Percentiles rank a stretch among this genome's conserved stretches.
Evolutionary conservation across 257 asterid species (phyloP).

Genomic region (Solanum lycopersicoides): DNA sequence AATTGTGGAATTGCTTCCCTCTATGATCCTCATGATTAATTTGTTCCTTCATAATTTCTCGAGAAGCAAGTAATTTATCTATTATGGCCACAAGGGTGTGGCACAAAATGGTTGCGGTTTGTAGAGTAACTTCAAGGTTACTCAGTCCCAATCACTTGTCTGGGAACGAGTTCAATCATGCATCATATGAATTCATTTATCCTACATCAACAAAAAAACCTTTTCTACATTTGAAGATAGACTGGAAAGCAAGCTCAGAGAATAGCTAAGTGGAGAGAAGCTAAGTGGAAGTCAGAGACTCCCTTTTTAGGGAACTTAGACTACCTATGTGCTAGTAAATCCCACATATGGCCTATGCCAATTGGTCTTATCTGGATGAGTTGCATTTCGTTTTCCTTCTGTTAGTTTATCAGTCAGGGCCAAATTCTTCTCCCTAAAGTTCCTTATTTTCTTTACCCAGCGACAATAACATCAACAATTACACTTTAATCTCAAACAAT

Average conservation of each 20-base stretch:
- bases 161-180: neutral
- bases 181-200: neutral
- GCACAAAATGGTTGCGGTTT: neutral
- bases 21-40: neutral
- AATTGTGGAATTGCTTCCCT: neutral
- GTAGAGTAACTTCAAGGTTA: neutral
- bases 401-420: no score
- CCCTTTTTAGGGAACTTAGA: no score
- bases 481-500: neutral
- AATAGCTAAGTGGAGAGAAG: no score
- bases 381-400: no score
- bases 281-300: no score
- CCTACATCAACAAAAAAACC: neutral
- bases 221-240: no score
- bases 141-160: neutral
- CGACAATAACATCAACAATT: neutral
- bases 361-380: no score
- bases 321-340: no score
- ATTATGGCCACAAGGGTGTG: neutral
- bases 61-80: neutral
- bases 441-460: no score
- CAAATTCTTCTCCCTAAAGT: no score
- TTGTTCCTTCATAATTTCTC: neutral
- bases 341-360: no score
- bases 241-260: no score